Conservation (phyloP, 2,329 filamentous ascomycete genomes). For the Trichoderma sp. region DNA sequence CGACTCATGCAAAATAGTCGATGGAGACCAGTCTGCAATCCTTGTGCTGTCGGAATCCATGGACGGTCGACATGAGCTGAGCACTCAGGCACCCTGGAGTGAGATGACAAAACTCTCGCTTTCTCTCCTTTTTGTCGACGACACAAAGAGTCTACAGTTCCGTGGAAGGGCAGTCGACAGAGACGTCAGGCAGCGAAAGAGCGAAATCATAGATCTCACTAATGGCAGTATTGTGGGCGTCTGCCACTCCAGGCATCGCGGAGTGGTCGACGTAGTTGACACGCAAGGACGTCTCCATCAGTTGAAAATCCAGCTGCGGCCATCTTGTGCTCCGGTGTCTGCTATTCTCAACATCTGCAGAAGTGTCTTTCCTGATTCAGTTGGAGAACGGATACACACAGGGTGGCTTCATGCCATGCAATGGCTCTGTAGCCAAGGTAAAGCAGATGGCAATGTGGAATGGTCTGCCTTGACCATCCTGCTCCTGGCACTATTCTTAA, state of each 20-base stretch:
- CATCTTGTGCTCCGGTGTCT: slow-evolving; percentile 59
- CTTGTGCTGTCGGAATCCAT: slow-evolving; percentile 65
- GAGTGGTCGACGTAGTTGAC: slow-evolving; percentile 65
- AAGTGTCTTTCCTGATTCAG: slow-evolving; percentile 58
- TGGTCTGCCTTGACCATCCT: slow-evolving; percentile 68
- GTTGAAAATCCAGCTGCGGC: slow-evolving; percentile 64
- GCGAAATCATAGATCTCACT: slow-evolving; percentile 45
- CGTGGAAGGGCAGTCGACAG: slow-evolving; percentile 50
- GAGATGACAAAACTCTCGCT: slow-evolving; percentile 64
- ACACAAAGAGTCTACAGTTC: slow-evolving; percentile 58
- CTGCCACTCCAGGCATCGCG: slow-evolving; percentile 55
- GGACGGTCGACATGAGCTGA: slow-evolving; percentile 63
- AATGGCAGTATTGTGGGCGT: slow-evolving; percentile 52
- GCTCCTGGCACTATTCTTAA: slow-evolving; percentile 62
- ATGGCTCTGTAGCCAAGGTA: slow-evolving; percentile 58
- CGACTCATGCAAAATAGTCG: slow-evolving; percentile 69
- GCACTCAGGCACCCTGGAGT: slow-evolving; percentile 74
- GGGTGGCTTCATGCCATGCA: slow-evolving; percentile 73
- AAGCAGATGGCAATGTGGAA: slow-evolving; percentile 53
- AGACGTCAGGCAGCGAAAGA: slow-evolving; percentile 47
- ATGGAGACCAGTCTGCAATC: slow-evolving; percentile 66
- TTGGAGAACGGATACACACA: slow-evolving; percentile 60
- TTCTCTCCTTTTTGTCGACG: slow-evolving; percentile 57
- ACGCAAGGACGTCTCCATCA: slow-evolving; percentile 61
- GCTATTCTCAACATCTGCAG: slow-evolving; percentile 60